Evolutionary conservation across 495 filamentous ascomycete genomes (phyloP), one percentile per base, ranked within the genome.

Genomic region (Annulohypoxylon stygium): DNA sequence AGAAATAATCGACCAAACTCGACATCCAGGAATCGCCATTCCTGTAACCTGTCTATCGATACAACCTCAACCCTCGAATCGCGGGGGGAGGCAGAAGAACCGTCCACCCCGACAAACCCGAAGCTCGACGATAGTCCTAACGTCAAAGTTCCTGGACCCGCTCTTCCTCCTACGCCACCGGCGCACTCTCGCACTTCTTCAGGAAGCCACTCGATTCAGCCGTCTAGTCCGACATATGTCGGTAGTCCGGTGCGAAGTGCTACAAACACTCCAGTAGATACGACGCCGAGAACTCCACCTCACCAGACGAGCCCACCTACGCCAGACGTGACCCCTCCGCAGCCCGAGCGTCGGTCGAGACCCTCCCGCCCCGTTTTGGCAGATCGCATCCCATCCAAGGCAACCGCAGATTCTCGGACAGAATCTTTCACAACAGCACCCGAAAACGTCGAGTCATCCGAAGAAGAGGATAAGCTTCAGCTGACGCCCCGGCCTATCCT

Each of bases 341-440:
- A 86, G 59, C 68, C 75, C 55, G 73, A 66, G 37, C 77, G 78
- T 67, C 79, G 70, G 45, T 70, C 79, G 36, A 82, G 80, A 62
- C 75, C 81, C 18, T 77, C 81, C 9, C 83, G 84, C 6, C 85
- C 84, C 26, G 57, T 61, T 23, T 12, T 81, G 5, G 75, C 60
- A 59, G 81, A 84, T 69, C 83, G 86, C 36, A 81, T 80, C 14
- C 79, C 81, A 10, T 88, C 82, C 18, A 83, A 81, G 60, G 76
- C 85, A 20, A 82, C 82, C 41, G 83, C 83, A 12, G 85, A 85
- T 7, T 88, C 90, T 48, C 87, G 89, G 16, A 84, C 89, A 20
- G 90, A 93, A 33, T 94, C 92, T 3, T 95, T 93, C 73, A 88
- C 83, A 66, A 95, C 92, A 0, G 92, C 92, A 11, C 84, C 81